A percentile compares a stretch with the other conserved stretches of the same genome.
phyloP scores from a whole-genome alignment of 2,329 filamentous ascomycete species.

The Colletotrichum sp. region DNA sequence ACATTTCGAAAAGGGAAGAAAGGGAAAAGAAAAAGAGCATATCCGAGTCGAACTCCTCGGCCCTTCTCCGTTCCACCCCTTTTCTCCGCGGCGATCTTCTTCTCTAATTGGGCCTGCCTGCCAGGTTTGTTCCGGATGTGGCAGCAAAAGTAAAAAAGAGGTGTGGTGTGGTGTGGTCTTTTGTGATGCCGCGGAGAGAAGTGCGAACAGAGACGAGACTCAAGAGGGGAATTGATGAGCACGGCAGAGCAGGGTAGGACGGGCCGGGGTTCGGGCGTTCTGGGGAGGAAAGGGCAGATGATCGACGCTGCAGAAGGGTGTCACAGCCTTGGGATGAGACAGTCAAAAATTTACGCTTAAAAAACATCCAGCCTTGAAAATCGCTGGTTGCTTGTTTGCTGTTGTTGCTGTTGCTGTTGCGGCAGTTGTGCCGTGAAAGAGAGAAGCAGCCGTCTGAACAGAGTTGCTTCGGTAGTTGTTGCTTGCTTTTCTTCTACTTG shows the following conservation, averaged over 20 bases:
- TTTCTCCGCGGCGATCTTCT: background rate
- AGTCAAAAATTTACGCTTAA: constrained; percentile 18
- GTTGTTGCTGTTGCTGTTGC: background rate
- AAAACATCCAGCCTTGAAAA: background rate
- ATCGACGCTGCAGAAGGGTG: constrained; percentile 17
- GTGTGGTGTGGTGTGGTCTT: background rate
- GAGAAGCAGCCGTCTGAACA: background rate
- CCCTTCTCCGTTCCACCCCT: background rate
- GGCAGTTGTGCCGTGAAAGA: background rate
- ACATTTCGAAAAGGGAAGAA: background rate
- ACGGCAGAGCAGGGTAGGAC: background rate
- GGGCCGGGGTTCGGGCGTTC: background rate
- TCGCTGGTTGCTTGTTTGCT: background rate
- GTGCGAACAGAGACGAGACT: background rate
- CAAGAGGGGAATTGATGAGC: background rate
- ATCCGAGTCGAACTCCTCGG: background rate
- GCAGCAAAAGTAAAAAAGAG: background rate
- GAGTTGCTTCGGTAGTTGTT: background rate
- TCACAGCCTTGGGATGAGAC: constrained; percentile 11
- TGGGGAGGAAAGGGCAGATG: background rate
- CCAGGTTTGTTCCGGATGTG: background rate
- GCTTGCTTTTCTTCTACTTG: background rate
- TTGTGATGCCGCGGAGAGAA: background rate
- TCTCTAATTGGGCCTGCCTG: background rate
- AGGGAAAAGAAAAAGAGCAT: background rate